Evolutionary conservation across 2,329 filamentous ascomycete species (phyloP).

Genomic region (Chrysoporthe austroafricana): DNA sequence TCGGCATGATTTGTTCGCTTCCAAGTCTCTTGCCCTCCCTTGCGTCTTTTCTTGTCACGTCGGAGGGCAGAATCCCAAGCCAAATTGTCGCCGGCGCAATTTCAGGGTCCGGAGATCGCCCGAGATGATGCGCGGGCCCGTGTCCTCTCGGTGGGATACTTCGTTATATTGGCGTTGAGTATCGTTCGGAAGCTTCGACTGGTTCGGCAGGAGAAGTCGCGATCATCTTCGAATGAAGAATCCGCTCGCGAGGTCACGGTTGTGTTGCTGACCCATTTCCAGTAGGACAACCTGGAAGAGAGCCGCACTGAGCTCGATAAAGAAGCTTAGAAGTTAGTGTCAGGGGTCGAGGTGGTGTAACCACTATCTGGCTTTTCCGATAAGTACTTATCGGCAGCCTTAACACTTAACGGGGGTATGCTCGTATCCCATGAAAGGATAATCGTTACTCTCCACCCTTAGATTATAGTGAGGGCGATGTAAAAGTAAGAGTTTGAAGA

Average conservation of each 20-base stretch:
- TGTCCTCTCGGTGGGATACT: slow-evolving; percentile 10
- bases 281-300: slow-evolving; percentile 1
- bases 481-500: no score
- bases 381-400: slow-evolving; percentile 16
- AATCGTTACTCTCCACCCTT: no score
- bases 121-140: slow-evolving; percentile 14
- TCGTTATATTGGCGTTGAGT: slow-evolving; percentile 10
- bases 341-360: background rate
- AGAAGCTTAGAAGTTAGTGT: background rate
- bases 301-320: slow-evolving; percentile 13
- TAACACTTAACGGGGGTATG: background rate
- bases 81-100: background rate
- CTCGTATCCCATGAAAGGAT: slow-evolving; percentile 1
- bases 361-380: slow-evolving; percentile 17
- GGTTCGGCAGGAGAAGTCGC: slow-evolving; percentile 7
- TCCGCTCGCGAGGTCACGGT: slow-evolving; percentile 11
- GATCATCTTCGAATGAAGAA: slow-evolving; percentile 21
- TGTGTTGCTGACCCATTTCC: slow-evolving; percentile 4
- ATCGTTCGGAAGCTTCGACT: slow-evolving; percentile 4
- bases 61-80: background rate
- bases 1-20: slow-evolving; percentile 34
- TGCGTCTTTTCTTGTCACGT: background rate
- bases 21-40: background rate
- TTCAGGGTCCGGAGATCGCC: background rate
- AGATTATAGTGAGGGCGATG: no score